Conservation (phyloP, 2,329 filamentous ascomycete genomes). For the Xylaria sp. region DNA sequence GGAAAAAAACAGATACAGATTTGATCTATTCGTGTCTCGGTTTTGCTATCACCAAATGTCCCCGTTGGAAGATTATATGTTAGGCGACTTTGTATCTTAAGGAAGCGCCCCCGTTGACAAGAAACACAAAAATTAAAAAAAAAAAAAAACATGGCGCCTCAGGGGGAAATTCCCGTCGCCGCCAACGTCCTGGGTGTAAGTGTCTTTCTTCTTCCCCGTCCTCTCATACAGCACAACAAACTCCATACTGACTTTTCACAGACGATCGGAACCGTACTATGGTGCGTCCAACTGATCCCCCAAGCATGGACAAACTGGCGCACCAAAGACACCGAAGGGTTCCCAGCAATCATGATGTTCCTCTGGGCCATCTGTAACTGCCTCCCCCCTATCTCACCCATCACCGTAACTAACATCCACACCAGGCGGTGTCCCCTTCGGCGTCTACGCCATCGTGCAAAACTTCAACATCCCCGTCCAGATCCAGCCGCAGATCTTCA, state of each 20-base stretch:
- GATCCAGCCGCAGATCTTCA: conserved; percentile 40
- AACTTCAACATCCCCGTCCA: conserved; percentile 41
- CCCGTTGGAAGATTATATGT: background rate
- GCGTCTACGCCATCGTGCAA: conserved; percentile 37
- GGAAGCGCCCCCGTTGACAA: background rate
- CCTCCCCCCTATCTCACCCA: background rate
- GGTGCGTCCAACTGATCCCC: conserved; percentile 38
- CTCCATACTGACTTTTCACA: background rate
- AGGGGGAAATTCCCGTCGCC: conserved; percentile 30
- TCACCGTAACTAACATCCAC: background rate
- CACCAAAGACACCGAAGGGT: conserved; percentile 55
- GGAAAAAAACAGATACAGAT: background rate
- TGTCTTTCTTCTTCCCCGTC: conserved; percentile 7
- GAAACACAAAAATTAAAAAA: too few species aligned
- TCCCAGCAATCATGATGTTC: conserved; percentile 57
- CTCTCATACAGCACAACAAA: background rate
- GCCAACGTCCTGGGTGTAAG: conserved; percentile 39
- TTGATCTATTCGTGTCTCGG: background rate
- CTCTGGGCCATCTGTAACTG: conserved; percentile 53
- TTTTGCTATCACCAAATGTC: background rate
- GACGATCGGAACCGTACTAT: conserved; percentile 35
- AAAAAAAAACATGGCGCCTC: conserved; percentile 25
- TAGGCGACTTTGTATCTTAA: background rate
- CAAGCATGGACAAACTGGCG: conserved; percentile 58
- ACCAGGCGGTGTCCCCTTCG: conserved; percentile 38